Percentiles rank a stretch among this genome's conserved stretches.
These are phyloP conservation scores for Microbotryum violaceum DNA, from an alignment of 1,284 basidiomycete species.

Conservation along the genomic window DNA sequence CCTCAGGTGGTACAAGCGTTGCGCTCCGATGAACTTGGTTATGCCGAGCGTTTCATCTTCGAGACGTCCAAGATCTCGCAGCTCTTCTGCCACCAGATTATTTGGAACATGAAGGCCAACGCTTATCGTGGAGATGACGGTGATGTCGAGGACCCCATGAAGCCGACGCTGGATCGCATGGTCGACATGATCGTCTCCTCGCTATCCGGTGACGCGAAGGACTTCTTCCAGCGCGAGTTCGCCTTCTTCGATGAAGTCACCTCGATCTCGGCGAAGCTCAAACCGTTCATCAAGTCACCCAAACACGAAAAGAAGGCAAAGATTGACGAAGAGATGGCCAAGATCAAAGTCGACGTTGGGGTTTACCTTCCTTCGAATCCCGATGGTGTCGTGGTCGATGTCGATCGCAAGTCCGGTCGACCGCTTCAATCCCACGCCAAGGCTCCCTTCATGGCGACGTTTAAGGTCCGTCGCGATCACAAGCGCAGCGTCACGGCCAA, in stretches of 20 bases:
- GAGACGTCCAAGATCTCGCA: slow-evolving; percentile 97
- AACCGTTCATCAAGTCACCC: slow-evolving; percentile 90
- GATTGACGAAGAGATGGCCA: slow-evolving; percentile 99
- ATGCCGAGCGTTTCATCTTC: slow-evolving; percentile 91
- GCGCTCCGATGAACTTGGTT: slow-evolving; percentile 82
- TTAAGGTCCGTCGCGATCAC: slow-evolving; percentile 66
- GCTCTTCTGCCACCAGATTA: slow-evolving; percentile 97
- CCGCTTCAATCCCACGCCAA: slow-evolving; percentile 97
- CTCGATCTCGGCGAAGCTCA: slow-evolving; percentile 93
- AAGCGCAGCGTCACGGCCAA: slow-evolving; percentile 40
- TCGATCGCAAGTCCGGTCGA: slow-evolving; percentile 92
- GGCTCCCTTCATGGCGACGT: slow-evolving; percentile 99
- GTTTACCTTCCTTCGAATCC: slow-evolving; percentile 98
- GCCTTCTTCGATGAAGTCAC: slow-evolving; percentile 94
- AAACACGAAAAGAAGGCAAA: slow-evolving; percentile 99
- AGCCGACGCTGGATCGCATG: slow-evolving; percentile 85
- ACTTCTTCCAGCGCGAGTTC: slow-evolving; percentile 93
- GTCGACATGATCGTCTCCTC: slow-evolving; percentile 71
- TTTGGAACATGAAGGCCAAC: slow-evolving; percentile 99
- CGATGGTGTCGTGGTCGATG: slow-evolving; percentile 89
- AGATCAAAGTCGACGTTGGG: slow-evolving; percentile 83
- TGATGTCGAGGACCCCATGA: slow-evolving; percentile 88
- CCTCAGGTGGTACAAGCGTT: slow-evolving; percentile 97
- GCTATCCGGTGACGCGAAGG: slow-evolving; percentile 80
- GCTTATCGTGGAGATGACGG: slow-evolving; percentile 84